phyloP scores from a whole-genome alignment of 139 green algal genomes.

The Yamagishiella unicocca region DNA sequence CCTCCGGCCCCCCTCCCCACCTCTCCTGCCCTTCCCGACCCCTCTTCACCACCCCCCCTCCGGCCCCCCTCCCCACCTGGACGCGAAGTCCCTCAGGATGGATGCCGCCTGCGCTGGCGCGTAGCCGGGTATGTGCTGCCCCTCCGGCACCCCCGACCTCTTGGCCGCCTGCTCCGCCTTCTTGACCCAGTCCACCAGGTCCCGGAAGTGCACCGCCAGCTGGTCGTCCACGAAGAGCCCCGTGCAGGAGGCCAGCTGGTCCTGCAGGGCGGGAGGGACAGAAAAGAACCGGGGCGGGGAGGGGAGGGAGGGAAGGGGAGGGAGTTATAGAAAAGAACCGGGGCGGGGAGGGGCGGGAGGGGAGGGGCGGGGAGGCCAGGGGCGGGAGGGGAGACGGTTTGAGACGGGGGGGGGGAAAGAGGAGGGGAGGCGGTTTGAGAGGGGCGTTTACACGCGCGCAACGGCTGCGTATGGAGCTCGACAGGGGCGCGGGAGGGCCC shows the following conservation, averaged over 20 bases:
- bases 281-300: too few species aligned
- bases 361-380: neutral
- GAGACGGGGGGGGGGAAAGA: neutral
- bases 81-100: slow-evolving; percentile 64
- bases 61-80: neutral
- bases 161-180: slow-evolving; percentile 78
- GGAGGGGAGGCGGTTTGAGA: neutral
- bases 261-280: slow-evolving; percentile 51
- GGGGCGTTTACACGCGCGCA: too few species aligned
- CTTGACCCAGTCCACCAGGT: slow-evolving; percentile 85
- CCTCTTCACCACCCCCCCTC: too few species aligned
- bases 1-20: neutral
- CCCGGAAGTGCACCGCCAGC: slow-evolving; percentile 81
- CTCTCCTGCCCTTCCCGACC: too few species aligned
- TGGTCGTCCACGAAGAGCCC: slow-evolving; percentile 89
- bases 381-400: neutral
- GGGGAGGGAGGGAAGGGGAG: neutral
- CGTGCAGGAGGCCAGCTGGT: slow-evolving; percentile 81
- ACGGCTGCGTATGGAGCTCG: too few species aligned
- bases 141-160: slow-evolving; percentile 66
- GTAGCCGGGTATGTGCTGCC: slow-evolving; percentile 70
- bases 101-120: slow-evolving; percentile 60
- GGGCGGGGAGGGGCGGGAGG: neutral
- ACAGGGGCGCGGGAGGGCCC: too few species aligned
- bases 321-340: too few species aligned